These are phyloP conservation scores for Phytophthora boehmeriae DNA, from an alignment of 352 stramenopile species.

Conservation along the genomic window DNA sequence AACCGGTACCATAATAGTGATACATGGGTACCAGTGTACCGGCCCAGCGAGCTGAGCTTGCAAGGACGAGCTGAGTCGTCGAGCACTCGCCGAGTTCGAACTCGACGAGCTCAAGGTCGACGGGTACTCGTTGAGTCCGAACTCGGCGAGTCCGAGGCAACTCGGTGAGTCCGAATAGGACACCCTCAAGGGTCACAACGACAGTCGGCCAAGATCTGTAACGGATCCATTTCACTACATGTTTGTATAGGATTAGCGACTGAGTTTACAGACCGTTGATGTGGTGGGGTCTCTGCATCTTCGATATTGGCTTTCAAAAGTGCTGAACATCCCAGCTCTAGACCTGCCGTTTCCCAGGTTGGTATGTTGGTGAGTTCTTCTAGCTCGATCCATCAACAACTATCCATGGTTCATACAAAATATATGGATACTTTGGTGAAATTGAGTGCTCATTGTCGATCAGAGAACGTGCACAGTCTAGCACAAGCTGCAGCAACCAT, in stretches of 20 bases:
- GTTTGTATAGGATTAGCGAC: slow-evolving; percentile 1
- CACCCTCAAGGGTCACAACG: background rate
- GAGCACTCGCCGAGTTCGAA: too few relatives aligned
- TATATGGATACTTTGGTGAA: background rate
- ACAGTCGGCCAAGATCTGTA: too few relatives aligned
- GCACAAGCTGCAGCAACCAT: background rate
- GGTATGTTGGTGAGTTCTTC: background rate
- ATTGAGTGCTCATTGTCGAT: background rate
- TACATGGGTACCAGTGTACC: background rate
- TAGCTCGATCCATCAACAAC: background rate
- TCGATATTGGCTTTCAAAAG: background rate
- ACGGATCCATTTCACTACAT: too few relatives aligned
- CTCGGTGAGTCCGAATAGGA: background rate
- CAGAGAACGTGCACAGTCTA: background rate
- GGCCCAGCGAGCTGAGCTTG: background rate
- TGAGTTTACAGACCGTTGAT: slow-evolving; percentile 7
- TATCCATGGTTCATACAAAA: background rate
- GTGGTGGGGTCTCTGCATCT: background rate
- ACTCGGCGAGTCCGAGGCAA: too few relatives aligned
- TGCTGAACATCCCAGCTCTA: too few relatives aligned
- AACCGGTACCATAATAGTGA: background rate
- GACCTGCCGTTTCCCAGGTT: too few relatives aligned
- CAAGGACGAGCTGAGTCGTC: too few relatives aligned
- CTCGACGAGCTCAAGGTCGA: too few relatives aligned
- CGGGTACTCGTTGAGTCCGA: too few relatives aligned